These are phyloP conservation scores for Rhodosporidiobolus sp. DNA, from an alignment of 768 basidiomycete species.

Conservation along the genomic window DNA sequence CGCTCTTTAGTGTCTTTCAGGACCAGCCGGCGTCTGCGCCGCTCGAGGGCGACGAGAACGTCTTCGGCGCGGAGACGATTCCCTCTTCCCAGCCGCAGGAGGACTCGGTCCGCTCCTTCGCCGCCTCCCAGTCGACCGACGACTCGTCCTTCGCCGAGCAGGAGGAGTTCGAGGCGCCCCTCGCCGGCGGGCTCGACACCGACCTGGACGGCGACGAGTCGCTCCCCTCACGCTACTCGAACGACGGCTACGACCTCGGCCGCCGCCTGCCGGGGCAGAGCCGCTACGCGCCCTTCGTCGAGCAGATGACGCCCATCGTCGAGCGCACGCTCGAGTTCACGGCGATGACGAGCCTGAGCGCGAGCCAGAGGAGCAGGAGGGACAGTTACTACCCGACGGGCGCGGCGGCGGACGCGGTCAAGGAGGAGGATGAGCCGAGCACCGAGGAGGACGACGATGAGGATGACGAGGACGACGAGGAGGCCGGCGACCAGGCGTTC, in stretches of 20 bases:
- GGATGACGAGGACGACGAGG: slow-evolving; percentile 11
- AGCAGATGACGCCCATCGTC: slow-evolving; percentile 96
- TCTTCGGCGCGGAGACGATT: neutral
- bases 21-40: neutral
- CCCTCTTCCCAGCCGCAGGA: slow-evolving; percentile 2
- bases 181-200: neutral
- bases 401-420: slow-evolving; percentile 8
- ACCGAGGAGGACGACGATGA: slow-evolving; percentile 28
- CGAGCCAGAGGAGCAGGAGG: slow-evolving; percentile 16
- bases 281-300: slow-evolving; percentile 55
- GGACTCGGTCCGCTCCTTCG: neutral
- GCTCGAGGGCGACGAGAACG: too few species aligned
- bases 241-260: slow-evolving; percentile 56
- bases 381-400: slow-evolving; percentile 16
- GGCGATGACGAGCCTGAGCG: slow-evolving; percentile 2
- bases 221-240: slow-evolving; percentile 27
- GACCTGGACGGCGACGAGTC: neutral
- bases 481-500: slow-evolving; percentile 26
- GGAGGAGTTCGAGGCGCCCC: slow-evolving; percentile 16
- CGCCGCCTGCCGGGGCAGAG: slow-evolving; percentile 31
- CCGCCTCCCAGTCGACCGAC: neutral
- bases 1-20: slow-evolving; percentile 11
- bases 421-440: slow-evolving; percentile 44
- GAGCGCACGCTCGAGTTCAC: slow-evolving; percentile 88
- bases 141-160: slow-evolving; percentile 45